Base-by-base conservation (phyloP, 768 basidiomycete genomes). In the Psilocybe azurescens region DNA sequence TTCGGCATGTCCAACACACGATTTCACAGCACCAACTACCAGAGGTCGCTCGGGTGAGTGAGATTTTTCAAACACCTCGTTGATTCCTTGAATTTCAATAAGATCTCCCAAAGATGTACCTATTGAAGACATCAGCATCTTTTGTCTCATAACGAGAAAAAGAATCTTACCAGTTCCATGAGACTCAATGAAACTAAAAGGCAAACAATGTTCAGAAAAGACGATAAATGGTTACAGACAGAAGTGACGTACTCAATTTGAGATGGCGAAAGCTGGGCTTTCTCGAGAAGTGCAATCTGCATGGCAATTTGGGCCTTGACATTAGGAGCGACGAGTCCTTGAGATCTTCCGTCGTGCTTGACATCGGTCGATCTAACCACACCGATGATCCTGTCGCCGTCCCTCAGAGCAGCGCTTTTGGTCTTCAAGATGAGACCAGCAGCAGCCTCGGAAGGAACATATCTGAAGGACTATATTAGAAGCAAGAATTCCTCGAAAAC, bases 11-110 rank as follows among this genome's bases (percentile, higher is more conserved):
- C 77, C 77, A 20, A 77, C 60, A 56, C 69, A 72, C 3, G 75
- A 68, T 56, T 78, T 78, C 2, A 71, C 70, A 16, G 77, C 74
- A 16, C 75, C 74, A 48, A 78, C 61, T 32, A 77, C 62, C 2
- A 78, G 65, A n/a, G 76, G 77, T 1, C 65, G 60, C 8, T 70
- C 69, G 1, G 66, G 58, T 0, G 72, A 65, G 48, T 76, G 77
- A 1, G 76, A 76, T 1, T 53, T 59, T 20, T 68, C 67, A 64
- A 76, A 78, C 16, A 75, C 77, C 41, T 74, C 69, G 44, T 75
- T 77, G 48, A 78, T 74, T 2, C 72, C 77, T 64, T 76, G 71
- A 47, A 77, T 75, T 56, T 78, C 77, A 38, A 75, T 73, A 28
- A 74, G 69, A 57, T 78, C 77, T 9, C 77, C 77, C 5, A 78